Evolutionary conservation across 495 filamentous ascomycete species (phyloP).

Genomic region (Talaromyces adpressus): DNA sequence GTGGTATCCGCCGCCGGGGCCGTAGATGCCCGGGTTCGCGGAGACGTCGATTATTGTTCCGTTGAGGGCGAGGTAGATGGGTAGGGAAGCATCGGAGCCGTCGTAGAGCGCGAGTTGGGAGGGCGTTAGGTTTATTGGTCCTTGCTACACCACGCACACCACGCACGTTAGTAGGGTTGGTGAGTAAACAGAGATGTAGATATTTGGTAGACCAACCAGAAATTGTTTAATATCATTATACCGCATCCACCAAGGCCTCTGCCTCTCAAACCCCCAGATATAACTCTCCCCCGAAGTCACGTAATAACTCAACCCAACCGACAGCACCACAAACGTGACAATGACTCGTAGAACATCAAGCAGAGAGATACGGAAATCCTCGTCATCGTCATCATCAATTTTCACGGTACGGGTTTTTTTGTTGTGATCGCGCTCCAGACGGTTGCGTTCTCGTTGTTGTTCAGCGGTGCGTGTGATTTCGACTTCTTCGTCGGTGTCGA

Average conservation of each 20-base stretch:
- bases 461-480: constrained; percentile 11
- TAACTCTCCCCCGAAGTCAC: constrained; percentile 63
- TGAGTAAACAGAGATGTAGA: constrained; percentile 7
- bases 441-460: constrained; percentile 3
- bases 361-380: constrained; percentile 37
- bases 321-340: constrained; percentile 60
- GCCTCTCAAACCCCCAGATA: constrained; percentile 48
- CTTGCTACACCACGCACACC: constrained; percentile 27
- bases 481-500: constrained; percentile 13
- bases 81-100: constrained; percentile 64
- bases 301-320: constrained; percentile 69
- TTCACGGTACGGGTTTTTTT: neutral
- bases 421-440: neutral
- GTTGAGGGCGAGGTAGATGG: constrained; percentile 90
- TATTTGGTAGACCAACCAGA: constrained; percentile 42
- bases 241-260: constrained; percentile 59
- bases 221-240: constrained; percentile 54
- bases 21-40: constrained; percentile 67
- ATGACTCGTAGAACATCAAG: constrained; percentile 73
- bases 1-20: constrained; percentile 80
- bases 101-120: constrained; percentile 66
- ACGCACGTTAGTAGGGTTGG: neutral
- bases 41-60: constrained; percentile 92
- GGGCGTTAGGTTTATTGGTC: constrained; percentile 59
- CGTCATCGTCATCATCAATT: constrained; percentile 6